Evolutionary conservation across 805 yeast genomes (phyloP), one percentile per base, ranked within the genome.

Genomic region (Priceomyces fermenticarens): DNA sequence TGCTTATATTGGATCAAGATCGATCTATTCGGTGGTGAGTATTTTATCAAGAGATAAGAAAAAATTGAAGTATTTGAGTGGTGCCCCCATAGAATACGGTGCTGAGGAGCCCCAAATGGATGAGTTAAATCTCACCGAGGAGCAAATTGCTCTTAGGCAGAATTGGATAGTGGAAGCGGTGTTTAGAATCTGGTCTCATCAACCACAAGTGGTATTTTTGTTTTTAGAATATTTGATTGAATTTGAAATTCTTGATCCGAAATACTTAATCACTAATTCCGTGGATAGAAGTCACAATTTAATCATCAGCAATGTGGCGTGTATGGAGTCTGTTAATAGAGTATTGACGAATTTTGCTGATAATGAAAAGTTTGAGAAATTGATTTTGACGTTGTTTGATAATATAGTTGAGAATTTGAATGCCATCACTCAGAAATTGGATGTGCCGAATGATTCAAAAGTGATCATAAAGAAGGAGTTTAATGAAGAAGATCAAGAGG

Each of bases 1-100:
- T 38, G 85, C 91, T 35, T 82, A 82, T 50, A 82, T 88, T 43
- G 97, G 98, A 10, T 83, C 88, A 35, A 77, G 97, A 57, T 90
- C 97, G 0, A 74, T 90, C 32, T 87, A 67, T 49, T 70, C 75
- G 1, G 70, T 67, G 26, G 72, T 70, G 10, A 62, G 68, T 45
- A 61, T 70, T 20, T 48, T 70, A 35, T 55, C 64, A 29, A 59
- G 75, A 41, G 75, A 70, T 43, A 50, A 68, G 30, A 62, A 57
- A 37, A 70, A 70, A 48, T 55, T 70, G 48, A 66, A 62, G 49
- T 66, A 49, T 47, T 47, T 67, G 39, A 56, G 65, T 41, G 74
- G 74, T 2, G 48, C 54, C 20, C 41, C 51, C 12, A 58, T 69
- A 17, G 51, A 53, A 8, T 56, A 59, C 28, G 38, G 36, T 9